These are phyloP conservation scores for Fraxinus xanthoxyloides DNA, from an alignment of 305 asterid species.

Conservation along the genomic window DNA sequence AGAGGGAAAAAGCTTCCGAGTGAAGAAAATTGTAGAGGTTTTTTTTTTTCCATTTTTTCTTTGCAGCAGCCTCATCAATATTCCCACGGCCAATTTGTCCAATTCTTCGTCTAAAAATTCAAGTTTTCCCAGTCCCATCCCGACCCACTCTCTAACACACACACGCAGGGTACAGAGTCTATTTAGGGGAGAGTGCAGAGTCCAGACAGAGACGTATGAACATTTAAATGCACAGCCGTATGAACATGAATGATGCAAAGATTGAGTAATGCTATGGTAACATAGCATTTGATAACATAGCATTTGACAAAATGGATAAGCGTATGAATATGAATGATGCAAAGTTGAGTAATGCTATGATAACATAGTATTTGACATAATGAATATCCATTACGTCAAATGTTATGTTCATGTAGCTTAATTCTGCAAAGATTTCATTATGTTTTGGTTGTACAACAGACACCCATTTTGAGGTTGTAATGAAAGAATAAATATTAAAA, in stretches of 20 bases:
- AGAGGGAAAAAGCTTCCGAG: slow-evolving; percentile 31
- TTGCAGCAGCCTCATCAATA: slow-evolving; percentile 1
- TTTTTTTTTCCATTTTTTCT: slow-evolving; percentile 4
- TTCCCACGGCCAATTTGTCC: slow-evolving; percentile 8
- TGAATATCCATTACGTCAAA: no score
- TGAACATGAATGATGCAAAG: background rate
- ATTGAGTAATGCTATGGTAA: no score
- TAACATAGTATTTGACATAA: no score
- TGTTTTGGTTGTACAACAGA: background rate
- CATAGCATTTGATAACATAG: no score
- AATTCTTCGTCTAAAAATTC: background rate
- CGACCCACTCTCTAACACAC: background rate
- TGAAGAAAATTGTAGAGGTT: slow-evolving; percentile 5
- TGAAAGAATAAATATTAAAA: background rate
- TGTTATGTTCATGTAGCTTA: no score
- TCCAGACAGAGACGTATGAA: slow-evolving; percentile 24
- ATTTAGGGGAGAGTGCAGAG: background rate
- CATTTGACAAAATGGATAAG: no score
- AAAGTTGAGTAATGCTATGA: no score
- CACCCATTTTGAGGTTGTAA: background rate
- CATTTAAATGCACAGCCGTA: slow-evolving; percentile 9
- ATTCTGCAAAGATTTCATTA: background rate
- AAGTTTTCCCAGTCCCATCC: background rate
- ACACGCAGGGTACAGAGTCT: background rate
- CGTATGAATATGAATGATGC: no score